Base-by-base conservation (phyloP, 1,139 yeast species). In the Magnusiomyces tetraspermus region DNA sequence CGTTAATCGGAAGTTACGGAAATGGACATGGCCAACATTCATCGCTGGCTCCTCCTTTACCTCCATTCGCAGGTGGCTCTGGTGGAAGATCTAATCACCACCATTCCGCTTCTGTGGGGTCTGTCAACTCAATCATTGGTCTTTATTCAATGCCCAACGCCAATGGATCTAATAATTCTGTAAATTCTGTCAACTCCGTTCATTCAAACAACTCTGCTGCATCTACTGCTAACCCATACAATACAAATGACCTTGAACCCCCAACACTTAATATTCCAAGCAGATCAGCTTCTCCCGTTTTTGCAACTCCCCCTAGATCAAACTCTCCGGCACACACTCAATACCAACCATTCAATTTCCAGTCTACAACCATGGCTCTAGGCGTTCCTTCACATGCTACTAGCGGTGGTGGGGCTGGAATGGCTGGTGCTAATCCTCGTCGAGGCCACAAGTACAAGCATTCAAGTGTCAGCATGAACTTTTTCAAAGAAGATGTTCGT, bases 401-500 rank as follows among this genome's bases (percentile, higher is more conserved):
- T 11, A 57, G 61, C 13, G 53, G 63, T 51, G 11, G 33, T 8
- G 33, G 11, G 33, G 11, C 33, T n/a, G n/a, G n/a, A n/a, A n/a
- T n/a, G 11, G 50, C 63, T 36, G 57, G 61, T 21, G 60, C 70
- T 30, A 61, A 61, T 51, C 94, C 87, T 63, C 80, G 97, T 71
- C 83, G 90, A 59, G 97, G 98, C 11, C 98, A 92, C 69, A 79
- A 90, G 61, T 92, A 92, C 65, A 92, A 92, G 66, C 97, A 92
- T 63, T 88, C 97, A 4, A 88, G 97, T n/a, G 96, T 92, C 4
- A 86, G 96, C 2, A 85, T 92, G 92, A 92, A 92, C 66, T 78
- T 90, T 65, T 92, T 92, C 67, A 96, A 87, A 65, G 97, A 90
- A 63, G 96, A 97, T 0, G 82, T 80, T 17, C 73, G 82, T 45